These are phyloP conservation scores for Begonia fuchsioides DNA, from an alignment of 306 rosid genomes.

Conservation along the genomic window DNA sequence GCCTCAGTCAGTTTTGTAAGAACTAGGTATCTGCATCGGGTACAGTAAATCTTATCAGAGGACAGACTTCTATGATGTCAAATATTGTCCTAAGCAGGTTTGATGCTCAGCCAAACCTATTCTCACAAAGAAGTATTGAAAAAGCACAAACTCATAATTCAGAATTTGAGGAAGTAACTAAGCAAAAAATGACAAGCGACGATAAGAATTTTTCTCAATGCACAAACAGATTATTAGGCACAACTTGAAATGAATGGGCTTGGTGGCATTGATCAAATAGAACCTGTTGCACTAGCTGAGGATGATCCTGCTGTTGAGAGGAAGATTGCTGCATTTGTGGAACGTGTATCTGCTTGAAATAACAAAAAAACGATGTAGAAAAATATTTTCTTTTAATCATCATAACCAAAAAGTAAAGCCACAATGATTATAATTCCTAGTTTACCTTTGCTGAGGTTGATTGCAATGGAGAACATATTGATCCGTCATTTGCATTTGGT, in stretches of 20 bases:
- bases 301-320: constrained; percentile 79
- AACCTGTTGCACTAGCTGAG: constrained; percentile 78
- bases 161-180: no score
- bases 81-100: no score
- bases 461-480: constrained; percentile 87
- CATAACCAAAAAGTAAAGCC: not conserved
- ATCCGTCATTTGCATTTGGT: constrained; percentile 53
- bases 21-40: no score
- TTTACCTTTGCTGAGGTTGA: constrained; percentile 69
- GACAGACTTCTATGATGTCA: no score
- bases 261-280: not conserved
- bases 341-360: constrained; percentile 42
- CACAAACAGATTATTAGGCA: constrained; percentile 1
- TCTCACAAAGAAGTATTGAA: no score
- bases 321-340: constrained; percentile 70
- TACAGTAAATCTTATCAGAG: no score
- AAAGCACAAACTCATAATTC: no score
- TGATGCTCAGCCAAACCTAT: no score
- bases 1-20: no score
- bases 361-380: not conserved
- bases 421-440: no score
- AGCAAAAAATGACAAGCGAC: no score
- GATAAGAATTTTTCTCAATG: not conserved
- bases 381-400: not conserved
- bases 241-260: constrained; percentile 9